A percentile compares a stretch with the other conserved stretches of the same genome.
phyloP scores from a whole-genome alignment of 176 grass and related monocot genomes.

The Pontederia paniculata region DNA sequence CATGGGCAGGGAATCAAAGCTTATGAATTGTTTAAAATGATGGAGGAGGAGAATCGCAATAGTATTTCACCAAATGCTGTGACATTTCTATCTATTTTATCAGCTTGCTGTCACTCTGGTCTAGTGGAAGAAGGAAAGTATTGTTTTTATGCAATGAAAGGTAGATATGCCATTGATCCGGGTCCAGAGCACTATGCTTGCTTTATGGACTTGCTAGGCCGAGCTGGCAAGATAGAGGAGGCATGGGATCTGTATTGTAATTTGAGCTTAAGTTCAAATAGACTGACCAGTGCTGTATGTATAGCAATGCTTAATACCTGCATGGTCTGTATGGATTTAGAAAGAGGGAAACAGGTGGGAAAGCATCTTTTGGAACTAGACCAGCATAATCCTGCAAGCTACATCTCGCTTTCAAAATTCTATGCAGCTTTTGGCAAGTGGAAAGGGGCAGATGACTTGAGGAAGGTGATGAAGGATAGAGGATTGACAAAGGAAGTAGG shows the following conservation, averaged over 20 bases:
- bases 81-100: conserved; percentile 48
- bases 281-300: conserved; percentile 26
- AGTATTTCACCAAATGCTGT: conserved; percentile 39
- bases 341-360: conserved; percentile 36
- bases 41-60: conserved; percentile 20
- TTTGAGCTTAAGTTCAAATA: conserved; percentile 9
- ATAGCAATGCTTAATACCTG: conserved; percentile 48
- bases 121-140: conserved; percentile 37
- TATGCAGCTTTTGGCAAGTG: conserved; percentile 29
- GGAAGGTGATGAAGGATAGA: conserved; percentile 30
- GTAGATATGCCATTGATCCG: conserved; percentile 35
- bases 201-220: conserved; percentile 47
- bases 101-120: conserved; percentile 49
- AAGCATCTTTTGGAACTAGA: conserved; percentile 29
- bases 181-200: conserved; percentile 38
- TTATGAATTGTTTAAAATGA: conserved; percentile 35
- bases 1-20: conserved; percentile 31
- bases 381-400: conserved; percentile 32
- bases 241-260: conserved; percentile 52
- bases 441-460: conserved; percentile 27
- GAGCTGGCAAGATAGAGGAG: conserved; percentile 37
- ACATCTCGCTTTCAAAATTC: conserved; percentile 47
- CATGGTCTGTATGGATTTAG: conserved; percentile 33
- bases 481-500: conserved; percentile 46
- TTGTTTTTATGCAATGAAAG: conserved; percentile 38